Evolutionary conservation across 768 basidiomycete genomes (phyloP).

Genomic region (Mycena pura): DNA sequence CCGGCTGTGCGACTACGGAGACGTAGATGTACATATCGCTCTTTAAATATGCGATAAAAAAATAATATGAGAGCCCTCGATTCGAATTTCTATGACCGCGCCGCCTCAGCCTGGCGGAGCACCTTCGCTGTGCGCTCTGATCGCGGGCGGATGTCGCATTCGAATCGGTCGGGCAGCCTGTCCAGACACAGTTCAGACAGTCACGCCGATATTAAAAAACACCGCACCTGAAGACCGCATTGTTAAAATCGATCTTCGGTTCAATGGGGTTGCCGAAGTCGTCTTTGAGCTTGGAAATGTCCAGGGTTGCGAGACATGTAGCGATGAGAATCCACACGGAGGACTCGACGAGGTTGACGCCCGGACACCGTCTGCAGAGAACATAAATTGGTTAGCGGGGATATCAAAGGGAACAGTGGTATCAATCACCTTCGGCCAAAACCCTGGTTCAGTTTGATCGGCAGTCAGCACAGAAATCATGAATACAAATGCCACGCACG

Average conservation of each 20-base stretch:
- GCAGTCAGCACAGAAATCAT: no score
- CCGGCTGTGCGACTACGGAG: not conserved
- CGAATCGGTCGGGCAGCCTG: conserved; percentile 56
- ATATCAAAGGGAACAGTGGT: not conserved
- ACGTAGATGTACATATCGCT: conserved; percentile 22
- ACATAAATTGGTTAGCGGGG: not conserved
- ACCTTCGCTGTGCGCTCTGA: conserved; percentile 51
- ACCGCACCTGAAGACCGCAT: conserved; percentile 66
- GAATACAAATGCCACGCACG: not conserved
- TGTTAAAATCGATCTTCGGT: conserved; percentile 61
- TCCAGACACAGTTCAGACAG: not conserved
- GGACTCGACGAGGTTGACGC: conserved; percentile 65
- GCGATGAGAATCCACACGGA: conserved; percentile 66
- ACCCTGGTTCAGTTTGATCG: not conserved
- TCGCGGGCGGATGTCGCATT: conserved; percentile 57
- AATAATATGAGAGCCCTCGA: not conserved
- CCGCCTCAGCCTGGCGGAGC: conserved; percentile 41
- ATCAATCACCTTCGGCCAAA: conserved; percentile 50
- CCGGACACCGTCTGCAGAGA: conserved; percentile 64
- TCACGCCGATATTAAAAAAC: not conserved
- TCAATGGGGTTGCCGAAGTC: conserved; percentile 52
- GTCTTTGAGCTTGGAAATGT: conserved; percentile 59
- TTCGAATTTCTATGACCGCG: conserved; percentile 14
- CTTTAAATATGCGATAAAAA: conserved; percentile 27
- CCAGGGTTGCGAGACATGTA: conserved; percentile 62